Evolutionary conservation across 345 rosid genomes (phyloP), one percentile per base, ranked within the genome.

Genomic region (Salix purpurea): DNA sequence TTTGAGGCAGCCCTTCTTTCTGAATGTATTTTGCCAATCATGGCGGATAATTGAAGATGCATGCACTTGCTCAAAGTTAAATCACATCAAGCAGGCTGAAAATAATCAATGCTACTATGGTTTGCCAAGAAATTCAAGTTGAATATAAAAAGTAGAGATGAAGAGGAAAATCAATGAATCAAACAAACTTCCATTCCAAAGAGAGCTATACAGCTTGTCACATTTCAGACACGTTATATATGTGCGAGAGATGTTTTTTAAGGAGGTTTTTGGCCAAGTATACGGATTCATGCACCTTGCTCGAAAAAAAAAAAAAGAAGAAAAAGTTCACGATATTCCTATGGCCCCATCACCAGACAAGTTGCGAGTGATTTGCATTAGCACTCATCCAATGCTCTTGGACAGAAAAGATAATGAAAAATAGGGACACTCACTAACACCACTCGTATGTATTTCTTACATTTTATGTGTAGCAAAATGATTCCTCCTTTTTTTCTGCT

Each of bases 251-350:
- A 34, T 21, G 37, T 50, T 12, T 23, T 15, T 26, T 7, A 54
- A 28, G 48, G 24, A n/a, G 28, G 10, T 58, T 19, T 64, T 44
- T 52, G 12, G 28, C 48, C 23, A 30, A 34, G 62, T 4, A 7
- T 52, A 15, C 37, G 6, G 78, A 70, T 84, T 84, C 87, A 84
- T 84, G 87, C 78, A 81, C 72, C 83, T 50, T 67, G 26, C 70
- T 52, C 40, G 19, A 15, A 2, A 40, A 32, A 4, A 5, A 34
- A 5, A 34, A 0, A 0, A 32, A 32, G 34, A 18, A 40, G 4
- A 28, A 28, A 30, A 2, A 67, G 13, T 32, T 34, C 32, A 16
- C 14, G 7, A 10, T 60, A 30, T 5, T 21, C 73, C 37, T n/a
- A 26, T 19, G 70, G 78, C 39, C 84, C 81, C 67, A 73, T 65